A percentile compares a stretch with the other conserved stretches of the same genome.
phyloP scores from a whole-genome alignment of 257 asterid genomes.

The Solanum rostratum region DNA sequence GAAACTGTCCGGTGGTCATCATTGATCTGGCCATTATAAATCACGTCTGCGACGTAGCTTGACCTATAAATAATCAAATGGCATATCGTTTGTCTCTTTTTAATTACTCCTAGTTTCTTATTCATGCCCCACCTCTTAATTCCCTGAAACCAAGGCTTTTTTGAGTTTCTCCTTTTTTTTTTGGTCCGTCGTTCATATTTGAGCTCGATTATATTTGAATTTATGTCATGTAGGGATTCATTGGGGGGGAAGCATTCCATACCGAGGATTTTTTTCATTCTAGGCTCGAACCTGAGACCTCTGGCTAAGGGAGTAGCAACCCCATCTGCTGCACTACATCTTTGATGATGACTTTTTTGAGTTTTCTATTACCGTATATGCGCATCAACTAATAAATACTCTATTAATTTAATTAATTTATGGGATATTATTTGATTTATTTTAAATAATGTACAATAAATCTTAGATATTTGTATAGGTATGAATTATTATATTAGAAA shows the following conservation, averaged over 20 bases:
- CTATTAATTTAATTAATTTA: no score
- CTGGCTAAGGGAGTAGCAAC: no score
- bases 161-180: no score
- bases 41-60: not conserved
- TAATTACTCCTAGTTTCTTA: not conserved
- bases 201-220: no score
- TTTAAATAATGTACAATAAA: not conserved
- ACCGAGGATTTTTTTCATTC: no score
- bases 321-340: no score
- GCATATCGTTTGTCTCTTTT: not conserved
- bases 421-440: not conserved
- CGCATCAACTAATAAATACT: not conserved
- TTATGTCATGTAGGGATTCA: no score
- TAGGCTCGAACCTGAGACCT: no score
- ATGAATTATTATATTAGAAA: not conserved
- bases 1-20: not conserved
- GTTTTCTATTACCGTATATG: not conserved
- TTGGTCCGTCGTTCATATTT: rapidly evolving
- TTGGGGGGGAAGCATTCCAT: no score
- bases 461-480: not conserved
- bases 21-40: not conserved
- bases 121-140: not conserved
- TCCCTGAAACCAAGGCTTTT: not conserved
- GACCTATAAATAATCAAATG: not conserved
- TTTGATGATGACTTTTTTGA: not conserved